Percentiles rank a stretch among this genome's conserved stretches.
These are phyloP conservation scores for Hypsizygus ulmarius DNA, from an alignment of 1,284 basidiomycete species.

Conservation along the genomic window DNA sequence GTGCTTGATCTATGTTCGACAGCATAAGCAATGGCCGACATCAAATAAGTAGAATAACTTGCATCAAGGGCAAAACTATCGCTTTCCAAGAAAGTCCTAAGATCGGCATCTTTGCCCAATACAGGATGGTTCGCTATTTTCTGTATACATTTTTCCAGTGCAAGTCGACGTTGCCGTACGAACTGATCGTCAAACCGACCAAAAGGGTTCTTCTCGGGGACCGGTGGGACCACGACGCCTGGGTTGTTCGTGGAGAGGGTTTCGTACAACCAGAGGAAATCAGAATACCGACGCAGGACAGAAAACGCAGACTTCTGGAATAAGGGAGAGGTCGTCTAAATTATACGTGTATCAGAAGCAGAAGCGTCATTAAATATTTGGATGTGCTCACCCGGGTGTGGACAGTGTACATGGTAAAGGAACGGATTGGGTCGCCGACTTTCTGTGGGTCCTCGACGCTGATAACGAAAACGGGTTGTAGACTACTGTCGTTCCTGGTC, in stretches of 20 bases:
- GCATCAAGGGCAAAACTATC: constrained; percentile 84
- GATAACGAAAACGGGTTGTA: constrained; percentile 71
- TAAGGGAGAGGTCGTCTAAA: constrained; percentile 77
- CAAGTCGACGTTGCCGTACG: constrained; percentile 78
- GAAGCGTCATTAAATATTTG: neutral
- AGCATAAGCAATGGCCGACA: constrained; percentile 2
- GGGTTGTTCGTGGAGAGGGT: constrained; percentile 90
- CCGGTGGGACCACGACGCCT: constrained; percentile 94
- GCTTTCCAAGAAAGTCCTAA: constrained; percentile 86
- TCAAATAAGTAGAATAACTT: constrained; percentile 28
- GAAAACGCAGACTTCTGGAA: constrained; percentile 84
- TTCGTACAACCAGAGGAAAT: constrained; percentile 97
- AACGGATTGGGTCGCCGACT: constrained; percentile 88
- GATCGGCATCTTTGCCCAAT: constrained; percentile 77
- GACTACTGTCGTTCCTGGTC: constrained; percentile 39
- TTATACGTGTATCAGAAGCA: constrained; percentile 9
- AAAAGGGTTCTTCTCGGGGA: constrained; percentile 93
- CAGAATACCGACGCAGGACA: constrained; percentile 91
- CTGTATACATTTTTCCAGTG: constrained; percentile 85
- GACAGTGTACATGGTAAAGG: constrained; percentile 94
- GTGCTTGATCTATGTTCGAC: constrained; percentile 72
- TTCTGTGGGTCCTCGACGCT: constrained; percentile 92
- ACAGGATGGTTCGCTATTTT: constrained; percentile 90
- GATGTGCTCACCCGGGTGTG: constrained; percentile 70
- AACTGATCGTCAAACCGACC: constrained; percentile 90